Percentiles rank a stretch among this genome's conserved stretches.
Conservation (phyloP, 2,329 filamentous ascomycete genomes). For the Nothopassalora personata region DNA sequence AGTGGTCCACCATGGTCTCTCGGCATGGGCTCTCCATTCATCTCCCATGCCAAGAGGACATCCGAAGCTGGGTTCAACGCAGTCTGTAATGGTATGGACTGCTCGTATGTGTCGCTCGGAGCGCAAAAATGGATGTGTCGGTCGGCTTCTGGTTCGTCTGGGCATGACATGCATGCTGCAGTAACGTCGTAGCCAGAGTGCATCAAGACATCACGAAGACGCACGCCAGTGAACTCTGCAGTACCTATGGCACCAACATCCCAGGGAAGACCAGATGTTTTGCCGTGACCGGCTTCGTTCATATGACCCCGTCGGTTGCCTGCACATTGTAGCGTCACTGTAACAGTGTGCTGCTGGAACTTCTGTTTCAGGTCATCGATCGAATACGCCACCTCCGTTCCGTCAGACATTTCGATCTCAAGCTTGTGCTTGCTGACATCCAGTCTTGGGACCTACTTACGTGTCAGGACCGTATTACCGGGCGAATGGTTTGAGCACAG, state of each 20-base stretch:
- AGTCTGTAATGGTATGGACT: constrained; percentile 33
- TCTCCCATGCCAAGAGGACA: constrained; percentile 64
- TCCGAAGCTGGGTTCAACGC: constrained; percentile 56
- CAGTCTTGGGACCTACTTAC: constrained; percentile 37
- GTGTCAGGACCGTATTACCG: background rate
- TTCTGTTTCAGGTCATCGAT: constrained; percentile 50
- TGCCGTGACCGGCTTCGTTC: constrained; percentile 42
- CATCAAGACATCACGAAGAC: constrained; percentile 51
- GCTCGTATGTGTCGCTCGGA: constrained; percentile 21
- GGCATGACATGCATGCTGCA: constrained; percentile 17
- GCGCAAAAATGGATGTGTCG: constrained; percentile 52
- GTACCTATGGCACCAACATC: constrained; percentile 56
- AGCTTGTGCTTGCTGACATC: constrained; percentile 43
- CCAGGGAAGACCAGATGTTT: constrained; percentile 57
- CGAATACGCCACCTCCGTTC: constrained; percentile 50
- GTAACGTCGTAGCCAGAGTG: constrained; percentile 49
- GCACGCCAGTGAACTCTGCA: constrained; percentile 55
- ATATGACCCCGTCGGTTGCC: constrained; percentile 53
- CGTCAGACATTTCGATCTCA: constrained; percentile 53
- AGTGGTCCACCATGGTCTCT: constrained; percentile 62
- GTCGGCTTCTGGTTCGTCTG: constrained; percentile 29
- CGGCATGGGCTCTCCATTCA: constrained; percentile 62
- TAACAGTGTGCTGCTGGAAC: constrained; percentile 50
- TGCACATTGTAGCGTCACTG: constrained; percentile 55
- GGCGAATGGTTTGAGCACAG: background rate